Evolutionary conservation across 2,329 filamentous ascomycete species (phyloP), one percentile per base, ranked within the genome.

Genomic region (Cercospora sp.): DNA sequence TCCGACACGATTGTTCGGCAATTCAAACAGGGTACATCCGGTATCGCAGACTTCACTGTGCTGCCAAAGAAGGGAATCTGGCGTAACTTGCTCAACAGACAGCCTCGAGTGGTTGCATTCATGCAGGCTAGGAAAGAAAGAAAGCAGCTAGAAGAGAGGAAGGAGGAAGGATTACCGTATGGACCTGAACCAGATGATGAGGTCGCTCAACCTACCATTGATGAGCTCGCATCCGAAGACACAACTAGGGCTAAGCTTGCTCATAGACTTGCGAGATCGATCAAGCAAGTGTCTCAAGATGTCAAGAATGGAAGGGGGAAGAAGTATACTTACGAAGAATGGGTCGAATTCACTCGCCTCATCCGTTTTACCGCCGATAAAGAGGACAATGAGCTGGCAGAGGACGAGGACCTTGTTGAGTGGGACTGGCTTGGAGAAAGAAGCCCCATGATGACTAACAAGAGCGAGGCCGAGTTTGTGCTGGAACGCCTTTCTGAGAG

Each of bases 321-420:
- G 65, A 85, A 84, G 64, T 97, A 97, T 77, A 84, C 83, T 0
- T 97, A 93, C 70, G 88, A 93, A 72, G 90, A 96, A 76, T 96
- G 93, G 94, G 90, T 91, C 0, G 91, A 92, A 82, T 95, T 92
- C 73, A 89, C 94, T 7, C 86, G 87, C 23, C 83, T 97, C 33
- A 91, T 96, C 42, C 82, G 86, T 2, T 89, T 89, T 71, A 81
- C 82, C 2, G 74, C 75, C 1, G 64, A 55, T n/a, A 64, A 72
- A 13, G 72, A 70, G 10, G 67, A 70, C n/a, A 36, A 53, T 4
- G 69, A 85, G 79, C 42, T 77, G 74, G 82, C 85, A 7, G 84
- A 86, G 20, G 82, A 86, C n/a, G 85, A 87, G 30, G 87, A 86
- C 0, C 74, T 89, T 18, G 80, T 90, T 1, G 85, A 90, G 36